Conservation (phyloP, 257 asterid genomes). For the Solanum infundibuliforme region DNA sequence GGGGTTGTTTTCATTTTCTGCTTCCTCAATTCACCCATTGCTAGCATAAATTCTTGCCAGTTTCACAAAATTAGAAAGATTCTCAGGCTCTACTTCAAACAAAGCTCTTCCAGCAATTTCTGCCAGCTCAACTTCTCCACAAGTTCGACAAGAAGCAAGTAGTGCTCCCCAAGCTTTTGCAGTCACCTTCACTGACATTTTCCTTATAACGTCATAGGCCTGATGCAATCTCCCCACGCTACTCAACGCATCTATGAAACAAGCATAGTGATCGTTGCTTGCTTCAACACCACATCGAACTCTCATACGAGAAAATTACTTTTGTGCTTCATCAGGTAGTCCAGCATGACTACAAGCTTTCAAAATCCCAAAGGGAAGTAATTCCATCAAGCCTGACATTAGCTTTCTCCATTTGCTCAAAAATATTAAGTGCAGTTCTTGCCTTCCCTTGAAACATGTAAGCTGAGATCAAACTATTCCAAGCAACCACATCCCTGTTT, state of each 20-base stretch:
- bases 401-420: slow-evolving; percentile 24
- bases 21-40: slow-evolving; percentile 24
- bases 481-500: slow-evolving; percentile 31
- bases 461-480: slow-evolving; percentile 42
- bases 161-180: slow-evolving; percentile 44
- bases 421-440: slow-evolving; percentile 10
- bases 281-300: slow-evolving; percentile 20
- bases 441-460: slow-evolving; percentile 35
- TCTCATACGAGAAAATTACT: slow-evolving; percentile 21
- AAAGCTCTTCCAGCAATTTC: slow-evolving; percentile 32
- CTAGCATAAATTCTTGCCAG: slow-evolving; percentile 24
- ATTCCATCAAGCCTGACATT: slow-evolving; percentile 32
- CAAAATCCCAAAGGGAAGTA: slow-evolving; percentile 27
- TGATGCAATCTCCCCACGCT: slow-evolving; percentile 25
- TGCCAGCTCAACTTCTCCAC: slow-evolving; percentile 36
- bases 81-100: slow-evolving; percentile 32
- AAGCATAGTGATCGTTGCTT: slow-evolving; percentile 28
- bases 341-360: slow-evolving; percentile 47
- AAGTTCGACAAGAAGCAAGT: slow-evolving; percentile 33
- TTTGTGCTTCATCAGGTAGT: slow-evolving; percentile 26
- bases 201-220: slow-evolving; percentile 28
- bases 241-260: slow-evolving; percentile 40
- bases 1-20: slow-evolving; percentile 16
- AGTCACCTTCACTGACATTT: slow-evolving; percentile 32
- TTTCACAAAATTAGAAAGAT: slow-evolving; percentile 32